A percentile compares a stretch with the other conserved stretches of the same genome.
Evolutionary conservation across 176 grass and related monocot genomes (phyloP).

Genomic region (Elymus sibiricus): DNA sequence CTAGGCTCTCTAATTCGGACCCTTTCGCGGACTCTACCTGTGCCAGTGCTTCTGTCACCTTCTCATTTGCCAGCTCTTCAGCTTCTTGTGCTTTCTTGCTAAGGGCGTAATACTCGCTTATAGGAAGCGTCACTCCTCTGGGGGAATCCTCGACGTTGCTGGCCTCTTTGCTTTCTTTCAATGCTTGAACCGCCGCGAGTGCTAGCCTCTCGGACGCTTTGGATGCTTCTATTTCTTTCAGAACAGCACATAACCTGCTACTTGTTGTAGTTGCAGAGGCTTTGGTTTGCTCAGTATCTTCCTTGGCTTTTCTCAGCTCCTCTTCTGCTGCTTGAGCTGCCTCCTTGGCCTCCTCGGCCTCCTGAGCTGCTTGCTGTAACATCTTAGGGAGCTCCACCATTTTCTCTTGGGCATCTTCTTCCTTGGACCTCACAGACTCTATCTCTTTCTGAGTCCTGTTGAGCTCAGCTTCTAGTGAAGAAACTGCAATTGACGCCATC

Average conservation of each 20-base stretch:
- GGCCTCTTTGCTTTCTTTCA: slow-evolving; percentile 64
- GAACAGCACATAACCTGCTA: slow-evolving; percentile 53
- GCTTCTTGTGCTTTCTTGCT: slow-evolving; percentile 86
- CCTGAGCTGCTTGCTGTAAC: slow-evolving; percentile 73
- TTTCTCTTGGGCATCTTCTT: slow-evolving; percentile 66
- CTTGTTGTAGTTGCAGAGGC: slow-evolving; percentile 50
- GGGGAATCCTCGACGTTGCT: slow-evolving; percentile 39
- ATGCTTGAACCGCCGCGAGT: slow-evolving; percentile 51
- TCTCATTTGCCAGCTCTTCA: slow-evolving; percentile 72
- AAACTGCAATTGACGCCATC: slow-evolving; percentile 74
- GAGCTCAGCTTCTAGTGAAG: slow-evolving; percentile 81
- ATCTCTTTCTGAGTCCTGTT: slow-evolving; percentile 71
- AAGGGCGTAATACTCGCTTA: slow-evolving; percentile 76
- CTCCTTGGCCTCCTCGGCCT: slow-evolving; percentile 70
- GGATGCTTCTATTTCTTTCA: slow-evolving; percentile 77
- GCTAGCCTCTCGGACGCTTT: slow-evolving; percentile 70
- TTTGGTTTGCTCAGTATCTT: slow-evolving; percentile 65
- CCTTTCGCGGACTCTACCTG: slow-evolving; percentile 66
- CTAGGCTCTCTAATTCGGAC: slow-evolving; percentile 48
- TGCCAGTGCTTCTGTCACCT: slow-evolving; percentile 49
- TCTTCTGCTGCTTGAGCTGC: slow-evolving; percentile 53
- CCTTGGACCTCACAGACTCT: slow-evolving; percentile 65
- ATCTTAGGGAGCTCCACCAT: slow-evolving; percentile 74
- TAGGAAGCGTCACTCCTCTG: slow-evolving; percentile 54
- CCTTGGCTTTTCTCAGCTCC: slow-evolving; percentile 61